These are phyloP conservation scores for Jamesozyma lodderae DNA, from an alignment of 805 yeast genomes.

Conservation along the genomic window DNA sequence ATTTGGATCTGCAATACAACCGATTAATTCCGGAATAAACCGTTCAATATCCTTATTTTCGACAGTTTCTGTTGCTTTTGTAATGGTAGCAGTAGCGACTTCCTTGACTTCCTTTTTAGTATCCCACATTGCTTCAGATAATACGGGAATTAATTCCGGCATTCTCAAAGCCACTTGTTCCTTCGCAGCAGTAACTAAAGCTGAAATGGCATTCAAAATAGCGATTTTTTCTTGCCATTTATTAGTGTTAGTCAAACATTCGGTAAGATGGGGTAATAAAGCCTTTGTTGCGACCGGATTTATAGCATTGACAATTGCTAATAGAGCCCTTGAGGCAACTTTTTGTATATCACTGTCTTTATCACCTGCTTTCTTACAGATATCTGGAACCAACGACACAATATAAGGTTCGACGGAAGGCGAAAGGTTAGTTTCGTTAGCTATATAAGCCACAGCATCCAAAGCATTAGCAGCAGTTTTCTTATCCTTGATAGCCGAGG, in stretches of 20 bases:
- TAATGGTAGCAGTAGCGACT: constrained; percentile 89
- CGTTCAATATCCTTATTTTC: constrained; percentile 98
- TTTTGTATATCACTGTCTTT: constrained; percentile 67
- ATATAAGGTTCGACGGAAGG: constrained; percentile 92
- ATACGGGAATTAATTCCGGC: constrained; percentile 96
- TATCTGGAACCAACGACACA: constrained; percentile 59
- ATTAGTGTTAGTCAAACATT: constrained; percentile 56
- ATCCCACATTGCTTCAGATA: constrained; percentile 99
- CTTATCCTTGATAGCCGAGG: constrained; percentile 66
- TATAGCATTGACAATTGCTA: constrained; percentile 65
- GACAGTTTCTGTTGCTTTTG: constrained; percentile 90
- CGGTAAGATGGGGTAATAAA: constrained; percentile 67
- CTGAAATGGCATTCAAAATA: constrained; percentile 69
- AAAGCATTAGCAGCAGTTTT: constrained; percentile 73
- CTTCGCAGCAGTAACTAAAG: constrained; percentile 85
- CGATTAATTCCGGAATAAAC: constrained; percentile 93
- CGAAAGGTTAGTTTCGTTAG: constrained; percentile 62
- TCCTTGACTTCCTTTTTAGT: constrained; percentile 94
- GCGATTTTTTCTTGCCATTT: constrained; percentile 98
- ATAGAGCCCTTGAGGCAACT: constrained; percentile 64
- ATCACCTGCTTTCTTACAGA: constrained; percentile 77
- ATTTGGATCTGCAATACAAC: constrained; percentile 90
- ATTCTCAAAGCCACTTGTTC: constrained; percentile 92
- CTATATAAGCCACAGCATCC: constrained; percentile 74
- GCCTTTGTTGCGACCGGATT: constrained; percentile 89